Base-by-base conservation (phyloP, 1,284 basidiomycete species). In the Fereydounia khargensis region DNA sequence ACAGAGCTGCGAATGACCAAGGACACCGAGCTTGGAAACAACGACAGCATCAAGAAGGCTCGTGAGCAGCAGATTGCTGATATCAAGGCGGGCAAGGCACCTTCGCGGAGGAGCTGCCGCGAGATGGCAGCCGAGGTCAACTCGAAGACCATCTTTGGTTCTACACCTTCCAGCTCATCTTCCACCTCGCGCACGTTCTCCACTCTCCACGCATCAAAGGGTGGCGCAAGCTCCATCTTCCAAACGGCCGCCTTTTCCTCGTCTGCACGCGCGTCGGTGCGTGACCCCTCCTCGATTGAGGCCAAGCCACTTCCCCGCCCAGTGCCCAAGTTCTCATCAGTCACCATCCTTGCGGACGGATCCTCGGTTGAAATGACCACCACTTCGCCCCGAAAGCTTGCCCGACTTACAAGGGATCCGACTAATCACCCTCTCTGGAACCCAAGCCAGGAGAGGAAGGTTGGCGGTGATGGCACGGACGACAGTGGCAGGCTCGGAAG, bases 361-460 rank as follows among this genome's bases (percentile, higher is more conserved):
- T 74, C 73, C 3, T 70, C 73, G 30, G 69, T 74, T 39, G 57
- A 64, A 47, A 48, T 73, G 33, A 42, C 56, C 20, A 70, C 73
- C 23, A 74, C 73, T 17, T 72, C 69, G 35, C 73, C 73, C 1
- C 58, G 70, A 9, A 47, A 56, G 23, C 27, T 67, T 8, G 48
- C 42, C 6, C 52, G 62, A 3, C 51, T 73, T 37, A 70, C 73
- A 23, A 47, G 71, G 16, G 73, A 74, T 41, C 52, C 58, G 11
- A 72, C 68, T 24, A 74, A 73, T 54, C 70, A 73, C 47, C 70
- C 71, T 20, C 58, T 74, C 37, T 73, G 73, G 71, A 73, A 73
- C 55, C 71, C 69, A 2, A 42, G 48, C 23, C 62, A 57, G 40
- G 56, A 63, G 28, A 39, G 60, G 14, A 53, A 57, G 41, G 38